Evolutionary conservation across 2,329 filamentous ascomycete genomes (phyloP).

Genomic region (Elsinoe necatrix): DNA sequence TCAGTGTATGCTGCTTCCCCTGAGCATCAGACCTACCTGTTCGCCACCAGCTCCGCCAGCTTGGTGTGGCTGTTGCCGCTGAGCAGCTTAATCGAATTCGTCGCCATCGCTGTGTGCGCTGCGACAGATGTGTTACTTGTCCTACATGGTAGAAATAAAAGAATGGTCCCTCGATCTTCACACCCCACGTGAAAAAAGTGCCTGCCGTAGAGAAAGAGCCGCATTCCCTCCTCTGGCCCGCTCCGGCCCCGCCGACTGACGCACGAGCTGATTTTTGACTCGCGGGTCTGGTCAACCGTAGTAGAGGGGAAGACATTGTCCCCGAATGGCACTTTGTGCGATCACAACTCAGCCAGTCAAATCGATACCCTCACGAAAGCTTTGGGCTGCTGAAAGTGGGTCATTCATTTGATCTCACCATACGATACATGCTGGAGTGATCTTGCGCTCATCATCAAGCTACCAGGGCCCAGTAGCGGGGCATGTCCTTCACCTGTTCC

Average conservation of each 20-base stretch:
- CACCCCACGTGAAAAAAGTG: background rate
- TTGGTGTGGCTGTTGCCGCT: slow-evolving; percentile 68
- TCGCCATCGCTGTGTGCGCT: slow-evolving; percentile 46
- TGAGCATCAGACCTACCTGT: slow-evolving; percentile 43
- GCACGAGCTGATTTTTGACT: slow-evolving; percentile 3
- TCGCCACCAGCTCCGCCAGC: slow-evolving; percentile 60
- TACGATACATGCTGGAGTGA: background rate
- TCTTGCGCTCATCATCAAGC: background rate
- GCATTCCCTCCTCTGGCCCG: background rate
- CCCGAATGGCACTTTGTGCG: background rate
- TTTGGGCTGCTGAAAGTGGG: background rate
- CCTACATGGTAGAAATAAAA: slow-evolving; percentile 1
- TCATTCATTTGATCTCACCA: slow-evolving; percentile 15
- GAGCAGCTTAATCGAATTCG: slow-evolving; percentile 66
- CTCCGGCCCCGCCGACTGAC: background rate
- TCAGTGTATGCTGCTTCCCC: slow-evolving; percentile 9
- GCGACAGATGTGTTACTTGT: background rate
- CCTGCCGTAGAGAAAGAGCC: background rate
- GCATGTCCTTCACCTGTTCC: background rate
- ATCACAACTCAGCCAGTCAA: background rate
- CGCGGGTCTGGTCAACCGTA: background rate
- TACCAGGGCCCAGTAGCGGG: background rate
- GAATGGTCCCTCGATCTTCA: background rate
- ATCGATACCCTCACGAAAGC: background rate
- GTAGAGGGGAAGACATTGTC: background rate